These are phyloP conservation scores for Trichoderma virens DNA, from an alignment of 495 filamentous ascomycete genomes.

Conservation along the genomic window DNA sequence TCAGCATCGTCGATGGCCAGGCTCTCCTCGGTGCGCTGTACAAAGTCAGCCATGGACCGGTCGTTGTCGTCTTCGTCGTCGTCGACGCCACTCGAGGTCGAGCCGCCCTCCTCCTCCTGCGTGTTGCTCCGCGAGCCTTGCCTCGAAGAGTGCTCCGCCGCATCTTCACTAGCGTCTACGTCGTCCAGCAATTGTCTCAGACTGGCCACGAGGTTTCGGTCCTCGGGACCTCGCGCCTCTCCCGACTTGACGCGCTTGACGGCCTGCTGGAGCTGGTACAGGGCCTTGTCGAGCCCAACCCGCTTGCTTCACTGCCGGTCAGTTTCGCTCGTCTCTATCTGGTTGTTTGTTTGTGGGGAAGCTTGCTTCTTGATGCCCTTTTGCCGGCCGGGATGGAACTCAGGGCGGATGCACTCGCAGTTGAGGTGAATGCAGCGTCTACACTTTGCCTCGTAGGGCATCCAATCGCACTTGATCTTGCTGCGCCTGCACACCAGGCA, in stretches of 20 bases:
- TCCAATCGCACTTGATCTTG: constrained; percentile 59
- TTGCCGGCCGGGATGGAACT: constrained; percentile 61
- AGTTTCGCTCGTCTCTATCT: constrained; percentile 10
- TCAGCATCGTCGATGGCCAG: constrained; percentile 64
- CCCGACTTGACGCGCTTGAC: constrained; percentile 53
- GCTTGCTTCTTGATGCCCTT: constrained; percentile 70
- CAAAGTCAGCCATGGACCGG: constrained; percentile 24
- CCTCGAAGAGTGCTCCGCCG: constrained; percentile 18
- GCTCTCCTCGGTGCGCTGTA: constrained; percentile 26
- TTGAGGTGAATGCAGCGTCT: constrained; percentile 53
- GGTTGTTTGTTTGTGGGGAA: background rate
- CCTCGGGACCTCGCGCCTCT: constrained; percentile 35
- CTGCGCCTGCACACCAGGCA: constrained; percentile 61
- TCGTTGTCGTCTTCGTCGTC: constrained; percentile 22
- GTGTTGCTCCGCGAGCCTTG: constrained; percentile 21
- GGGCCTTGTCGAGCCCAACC: constrained; percentile 62
- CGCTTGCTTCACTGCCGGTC: constrained; percentile 48
- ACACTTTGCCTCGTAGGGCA: constrained; percentile 41
- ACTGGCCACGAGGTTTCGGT: constrained; percentile 46
- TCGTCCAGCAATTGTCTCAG: constrained; percentile 47
- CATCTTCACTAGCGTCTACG: constrained; percentile 11
- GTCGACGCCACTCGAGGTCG: constrained; percentile 12
- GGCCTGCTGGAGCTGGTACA: constrained; percentile 66
- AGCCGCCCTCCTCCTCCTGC: constrained; percentile 7
- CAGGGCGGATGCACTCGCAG: constrained; percentile 56